Percentiles rank a stretch among this genome's conserved stretches.
Evolutionary conservation across 73 alveolate genomes (phyloP).

Genomic region (Paramecium bursaria): DNA sequence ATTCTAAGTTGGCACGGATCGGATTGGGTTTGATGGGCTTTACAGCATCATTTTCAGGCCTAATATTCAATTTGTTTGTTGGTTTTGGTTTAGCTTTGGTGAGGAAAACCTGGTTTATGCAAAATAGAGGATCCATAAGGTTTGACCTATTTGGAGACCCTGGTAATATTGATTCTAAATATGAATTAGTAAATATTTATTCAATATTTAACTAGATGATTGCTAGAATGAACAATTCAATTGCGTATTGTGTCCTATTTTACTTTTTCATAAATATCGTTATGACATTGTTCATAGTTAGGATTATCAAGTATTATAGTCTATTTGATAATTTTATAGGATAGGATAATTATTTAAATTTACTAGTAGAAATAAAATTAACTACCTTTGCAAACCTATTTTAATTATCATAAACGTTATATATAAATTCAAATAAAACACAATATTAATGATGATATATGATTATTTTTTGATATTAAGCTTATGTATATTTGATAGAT

Average conservation of each 20-base stretch:
- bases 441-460: no score
- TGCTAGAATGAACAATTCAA: constrained; percentile 49
- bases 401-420: no score
- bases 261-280: constrained; percentile 41
- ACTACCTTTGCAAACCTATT: no score
- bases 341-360: no score
- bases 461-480: no score
- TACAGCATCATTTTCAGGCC: constrained; percentile 67
- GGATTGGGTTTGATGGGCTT: constrained; percentile 71
- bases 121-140: constrained; percentile 3
- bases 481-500: no score
- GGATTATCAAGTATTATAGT: constrained; percentile 30
- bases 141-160: constrained; percentile 35
- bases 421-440: no score
- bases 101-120: constrained; percentile 18
- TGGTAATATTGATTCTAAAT: neutral
- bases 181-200: neutral
- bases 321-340: no score
- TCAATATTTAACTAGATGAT: neutral
- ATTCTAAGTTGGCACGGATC: constrained; percentile 59
- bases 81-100: constrained; percentile 70
- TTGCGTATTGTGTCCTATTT: constrained; percentile 29
- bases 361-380: no score
- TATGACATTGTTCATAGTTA: constrained; percentile 40
- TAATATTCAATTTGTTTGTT: constrained; percentile 34